These are phyloP conservation scores for Linnemannia hyalina DNA, from an alignment of 192 early-diverging fungal genomes.

Conservation along the genomic window DNA sequence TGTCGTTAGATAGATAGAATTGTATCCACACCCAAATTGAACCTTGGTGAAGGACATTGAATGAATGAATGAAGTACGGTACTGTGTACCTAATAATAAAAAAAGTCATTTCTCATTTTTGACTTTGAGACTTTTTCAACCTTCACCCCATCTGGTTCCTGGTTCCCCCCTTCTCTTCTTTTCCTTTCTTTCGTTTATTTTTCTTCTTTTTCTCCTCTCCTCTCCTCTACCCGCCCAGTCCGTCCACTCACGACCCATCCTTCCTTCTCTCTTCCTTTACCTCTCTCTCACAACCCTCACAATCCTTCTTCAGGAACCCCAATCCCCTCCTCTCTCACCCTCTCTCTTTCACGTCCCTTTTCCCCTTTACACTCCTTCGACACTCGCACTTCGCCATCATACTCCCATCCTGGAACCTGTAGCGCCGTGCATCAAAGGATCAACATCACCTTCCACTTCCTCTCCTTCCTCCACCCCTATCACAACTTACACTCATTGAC, in stretches of 20 bases:
- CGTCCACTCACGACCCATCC: background rate
- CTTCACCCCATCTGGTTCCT: background rate
- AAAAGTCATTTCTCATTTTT: background rate
- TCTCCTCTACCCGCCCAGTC: background rate
- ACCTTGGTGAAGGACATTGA: background rate
- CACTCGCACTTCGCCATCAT: background rate
- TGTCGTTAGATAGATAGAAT: background rate
- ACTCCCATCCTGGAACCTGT: background rate
- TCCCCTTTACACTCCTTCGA: background rate
- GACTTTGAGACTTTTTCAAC: background rate
- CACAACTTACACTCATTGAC: background rate
- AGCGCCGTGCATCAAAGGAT: background rate
- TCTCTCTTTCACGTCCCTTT: background rate
- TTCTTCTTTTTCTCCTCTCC: background rate
- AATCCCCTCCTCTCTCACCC: background rate
- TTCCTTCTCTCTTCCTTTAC: background rate
- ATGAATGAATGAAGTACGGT: no score
- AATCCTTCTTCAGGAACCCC: slow-evolving; percentile 1
- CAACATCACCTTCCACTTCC: background rate
- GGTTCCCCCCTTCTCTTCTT: background rate
- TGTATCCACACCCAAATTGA: background rate
- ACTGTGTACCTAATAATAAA: background rate
- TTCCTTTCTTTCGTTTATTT: background rate
- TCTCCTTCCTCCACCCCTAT: background rate
- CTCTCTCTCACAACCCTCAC: slow-evolving; percentile 6